Evolutionary conservation across 345 rosid species (phyloP).

Genomic region (Pseudoturritis turrita): DNA sequence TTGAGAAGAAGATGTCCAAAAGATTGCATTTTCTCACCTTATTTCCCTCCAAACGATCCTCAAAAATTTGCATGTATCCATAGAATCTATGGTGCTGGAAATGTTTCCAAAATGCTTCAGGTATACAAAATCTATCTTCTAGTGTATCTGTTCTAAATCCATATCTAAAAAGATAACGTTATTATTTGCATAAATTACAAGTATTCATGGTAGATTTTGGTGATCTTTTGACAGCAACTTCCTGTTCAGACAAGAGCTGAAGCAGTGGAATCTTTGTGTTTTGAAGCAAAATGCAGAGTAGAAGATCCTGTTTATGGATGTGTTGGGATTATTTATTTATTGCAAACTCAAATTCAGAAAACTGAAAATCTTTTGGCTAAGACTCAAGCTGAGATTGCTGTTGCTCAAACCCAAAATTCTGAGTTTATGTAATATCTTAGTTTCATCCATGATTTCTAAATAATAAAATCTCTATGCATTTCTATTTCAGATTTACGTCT

Average conservation of each 20-base stretch:
- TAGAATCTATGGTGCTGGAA: conserved; percentile 73
- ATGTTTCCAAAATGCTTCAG: conserved; percentile 66
- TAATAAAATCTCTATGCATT: neutral
- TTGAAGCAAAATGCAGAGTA: conserved; percentile 55
- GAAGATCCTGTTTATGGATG: conserved; percentile 64
- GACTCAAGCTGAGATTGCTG: conserved; percentile 44
- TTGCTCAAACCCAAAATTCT: conserved; percentile 19
- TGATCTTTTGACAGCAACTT: conserved; percentile 37
- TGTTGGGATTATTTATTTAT: conserved; percentile 38
- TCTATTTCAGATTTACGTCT: neutral
- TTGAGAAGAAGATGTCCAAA: conserved; percentile 62
- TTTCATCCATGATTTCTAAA: neutral
- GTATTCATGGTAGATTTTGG: neutral
- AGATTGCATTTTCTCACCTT: conserved; percentile 65
- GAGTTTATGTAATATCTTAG: neutral
- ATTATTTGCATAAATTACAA: neutral
- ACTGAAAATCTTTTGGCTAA: conserved; percentile 40
- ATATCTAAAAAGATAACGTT: neutral
- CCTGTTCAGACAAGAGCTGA: conserved; percentile 37
- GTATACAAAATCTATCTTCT: conserved; percentile 19
- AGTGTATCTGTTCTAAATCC: conserved; percentile 5
- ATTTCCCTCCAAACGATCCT: conserved; percentile 56
- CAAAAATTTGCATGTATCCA: conserved; percentile 55
- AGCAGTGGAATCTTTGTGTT: conserved; percentile 49
- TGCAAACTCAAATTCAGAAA: conserved; percentile 45